Evolutionary conservation across 164 flowering plant species (phyloP), one percentile per base, ranked within the genome.

Genomic region (Piper longum): DNA sequence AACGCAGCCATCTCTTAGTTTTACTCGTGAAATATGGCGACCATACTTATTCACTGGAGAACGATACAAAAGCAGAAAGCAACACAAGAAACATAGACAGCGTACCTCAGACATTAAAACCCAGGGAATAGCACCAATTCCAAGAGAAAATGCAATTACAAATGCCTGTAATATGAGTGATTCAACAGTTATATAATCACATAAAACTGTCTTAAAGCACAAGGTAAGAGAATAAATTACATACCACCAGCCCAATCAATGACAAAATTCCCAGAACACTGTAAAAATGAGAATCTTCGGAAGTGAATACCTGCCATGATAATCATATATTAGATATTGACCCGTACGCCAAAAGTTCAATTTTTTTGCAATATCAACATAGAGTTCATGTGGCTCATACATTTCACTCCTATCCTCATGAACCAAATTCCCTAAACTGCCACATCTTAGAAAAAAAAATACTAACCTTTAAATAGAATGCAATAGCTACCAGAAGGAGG

Each of bases 91-190:
- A 41, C 7, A 48, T 14, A 48, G 9, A 12, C 7, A 36, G 62
- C 51, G 65, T 86, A 92, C 97, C 97, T 92, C 98, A 54, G 98
- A 92, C 98, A 92, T 89, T 73, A 92, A 88, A 66, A 92, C 17
- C 98, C 98, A 92, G 26, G 98, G 98, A 72, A 92, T 85, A 54
- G 96, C 82, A 61, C 98, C 97, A 64, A 92, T 62, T 62, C 98
- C 98, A 60, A 92, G 76, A 41, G 97, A 92, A 80, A 92, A 89
- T 6, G 81, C 7, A 70, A 86, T 55, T 16, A 90, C 86, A 81
- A 83, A 78, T 17, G 71, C 79, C 98, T 92, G 80, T 62, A 75
- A 71, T 62, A 74, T 57, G 51, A 66, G 16, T 1, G 40, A 48
- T 58, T 65, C 13, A 39, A 39, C 41, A 59, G 3, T 26, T 12